Percentiles rank a stretch among this genome's conserved stretches.
Conservation (phyloP, 1,139 yeast genomes). For the Yamadazyma triangularis region DNA sequence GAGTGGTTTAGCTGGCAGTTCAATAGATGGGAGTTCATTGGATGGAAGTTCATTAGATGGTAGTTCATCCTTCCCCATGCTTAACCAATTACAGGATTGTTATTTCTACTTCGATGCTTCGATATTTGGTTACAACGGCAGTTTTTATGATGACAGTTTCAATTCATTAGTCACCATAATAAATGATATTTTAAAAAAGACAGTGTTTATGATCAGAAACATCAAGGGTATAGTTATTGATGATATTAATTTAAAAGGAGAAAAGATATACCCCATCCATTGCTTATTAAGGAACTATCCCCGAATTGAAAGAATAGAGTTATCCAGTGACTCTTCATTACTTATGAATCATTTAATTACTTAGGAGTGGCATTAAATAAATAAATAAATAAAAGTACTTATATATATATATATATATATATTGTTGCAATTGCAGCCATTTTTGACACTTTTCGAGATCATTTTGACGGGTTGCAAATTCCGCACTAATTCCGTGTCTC, state of each 20-base stretch:
- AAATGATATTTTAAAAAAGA: constrained; percentile 33
- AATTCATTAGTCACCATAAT: constrained; percentile 29
- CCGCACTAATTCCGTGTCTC: neutral
- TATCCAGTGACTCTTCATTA: constrained; percentile 18
- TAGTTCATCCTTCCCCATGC: constrained; percentile 1
- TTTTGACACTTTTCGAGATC: neutral
- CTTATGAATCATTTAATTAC: constrained; percentile 7
- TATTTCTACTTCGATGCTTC: constrained; percentile 33
- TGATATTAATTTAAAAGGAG: constrained; percentile 29
- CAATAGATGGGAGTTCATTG: constrained; percentile 3
- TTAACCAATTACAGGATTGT: constrained; percentile 13
- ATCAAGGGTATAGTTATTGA: constrained; percentile 32
- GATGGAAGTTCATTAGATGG: constrained; percentile 4
- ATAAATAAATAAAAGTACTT: neutral
- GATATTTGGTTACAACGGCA: constrained; percentile 14
- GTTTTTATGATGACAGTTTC: constrained; percentile 15
- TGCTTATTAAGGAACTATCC: constrained; percentile 31
- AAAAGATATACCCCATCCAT: constrained; percentile 27
- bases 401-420: neutral
- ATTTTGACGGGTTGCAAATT: neutral
- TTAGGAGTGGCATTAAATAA: too few species aligned
- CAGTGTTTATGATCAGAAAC: constrained; percentile 29
- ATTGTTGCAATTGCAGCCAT: neutral
- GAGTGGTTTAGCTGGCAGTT: constrained; percentile 7
- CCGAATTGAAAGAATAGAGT: constrained; percentile 27